Evolutionary conservation across 441 rosid species (phyloP), one percentile per base, ranked within the genome.

Genomic region (Pelargonium cotyledonis): DNA sequence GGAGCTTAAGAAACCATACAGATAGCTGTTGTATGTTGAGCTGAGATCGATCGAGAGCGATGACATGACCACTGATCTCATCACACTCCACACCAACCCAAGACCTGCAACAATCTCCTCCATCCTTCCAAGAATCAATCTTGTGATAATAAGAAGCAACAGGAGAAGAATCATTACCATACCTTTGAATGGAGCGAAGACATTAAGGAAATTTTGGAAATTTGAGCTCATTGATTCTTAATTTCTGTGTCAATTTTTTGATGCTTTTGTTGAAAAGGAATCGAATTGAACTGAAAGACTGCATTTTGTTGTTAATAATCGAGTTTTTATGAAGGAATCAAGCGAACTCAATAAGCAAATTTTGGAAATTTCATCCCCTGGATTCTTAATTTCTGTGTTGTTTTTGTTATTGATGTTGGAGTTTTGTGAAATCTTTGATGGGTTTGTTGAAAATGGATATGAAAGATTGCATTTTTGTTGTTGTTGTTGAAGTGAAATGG

Each of bases 61-160:
- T 60, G 8, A 71, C 67, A 18, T 64, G 72, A 15, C 70, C 69
- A 1, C 55, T 71, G 19, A 47, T n/a, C 2, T 5, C 15, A 47
- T 47, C 53, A 47, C 53, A 47, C 15, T 47, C 53, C 53, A 47
- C 9, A 9, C 75, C 73, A 10, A 68, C 41, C 66, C 75, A 76
- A 8, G 12, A 23, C 2, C 2, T 3, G 35, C 75, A 71, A 11
- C 72, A 68, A 26, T 71, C 58, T 8, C 1, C 64, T 29, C 38
- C 41, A 0, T 0, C 16, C 29, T 65, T 65, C 75, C 75, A 75
- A 0, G 67, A 63, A 6, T 14, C 66, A n/a, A 47, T n/a, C 49
- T 71, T 75, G 0, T 60, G 38, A 10, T 64, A 51, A 6, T 31
- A 4, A 31, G 0, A 2, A 47, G 0, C 2, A n/a, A 0, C 26